Evolutionary conservation across 2,329 filamentous ascomycete genomes (phyloP).

Genomic region (Cyphellophora attinorum): DNA sequence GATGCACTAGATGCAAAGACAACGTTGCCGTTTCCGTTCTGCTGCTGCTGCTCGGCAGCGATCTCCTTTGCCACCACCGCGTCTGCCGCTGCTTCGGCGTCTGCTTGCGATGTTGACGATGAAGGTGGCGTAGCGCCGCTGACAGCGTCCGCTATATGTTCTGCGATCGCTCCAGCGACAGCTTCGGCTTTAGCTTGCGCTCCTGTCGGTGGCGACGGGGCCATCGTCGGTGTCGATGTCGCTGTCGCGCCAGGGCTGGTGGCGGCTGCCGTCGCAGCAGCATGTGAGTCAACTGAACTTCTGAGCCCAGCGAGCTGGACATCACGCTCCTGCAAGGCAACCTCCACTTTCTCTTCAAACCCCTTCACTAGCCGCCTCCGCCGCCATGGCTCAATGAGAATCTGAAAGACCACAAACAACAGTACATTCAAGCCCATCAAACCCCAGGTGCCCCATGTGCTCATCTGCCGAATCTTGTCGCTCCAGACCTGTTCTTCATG

Average conservation of each 20-base stretch:
- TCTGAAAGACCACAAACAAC: conserved; percentile 74
- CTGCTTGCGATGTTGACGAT: conserved; percentile 1
- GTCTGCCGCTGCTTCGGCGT: conserved; percentile 11
- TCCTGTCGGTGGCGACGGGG: background rate
- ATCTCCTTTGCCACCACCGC: conserved; percentile 7
- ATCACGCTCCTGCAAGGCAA: conserved; percentile 60
- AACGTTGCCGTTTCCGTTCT: conserved; percentile 11
- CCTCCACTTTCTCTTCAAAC: conserved; percentile 67
- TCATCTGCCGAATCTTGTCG: conserved; percentile 90
- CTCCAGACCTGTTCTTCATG: conserved; percentile 99
- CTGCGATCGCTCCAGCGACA: conserved; percentile 13
- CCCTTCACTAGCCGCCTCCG: conserved; percentile 69
- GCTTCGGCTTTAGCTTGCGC: conserved; percentile 9
- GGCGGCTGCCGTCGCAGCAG: conserved; percentile 1
- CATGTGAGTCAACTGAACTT: conserved; percentile 1
- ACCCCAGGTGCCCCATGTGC: conserved; percentile 97
- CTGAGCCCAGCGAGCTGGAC: conserved; percentile 1
- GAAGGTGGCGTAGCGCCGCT: conserved; percentile 2
- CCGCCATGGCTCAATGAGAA: conserved; percentile 89
- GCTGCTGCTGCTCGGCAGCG: conserved; percentile 3
- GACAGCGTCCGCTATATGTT: conserved; percentile 12
- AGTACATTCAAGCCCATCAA: conserved; percentile 95
- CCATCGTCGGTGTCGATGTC: background rate
- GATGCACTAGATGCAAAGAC: conserved; percentile 18
- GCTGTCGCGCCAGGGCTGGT: background rate